Percentiles rank a stretch among this genome's conserved stretches.
Conservation (phyloP, 768 basidiomycete species). For the Strobilomyces dryophilus region DNA sequence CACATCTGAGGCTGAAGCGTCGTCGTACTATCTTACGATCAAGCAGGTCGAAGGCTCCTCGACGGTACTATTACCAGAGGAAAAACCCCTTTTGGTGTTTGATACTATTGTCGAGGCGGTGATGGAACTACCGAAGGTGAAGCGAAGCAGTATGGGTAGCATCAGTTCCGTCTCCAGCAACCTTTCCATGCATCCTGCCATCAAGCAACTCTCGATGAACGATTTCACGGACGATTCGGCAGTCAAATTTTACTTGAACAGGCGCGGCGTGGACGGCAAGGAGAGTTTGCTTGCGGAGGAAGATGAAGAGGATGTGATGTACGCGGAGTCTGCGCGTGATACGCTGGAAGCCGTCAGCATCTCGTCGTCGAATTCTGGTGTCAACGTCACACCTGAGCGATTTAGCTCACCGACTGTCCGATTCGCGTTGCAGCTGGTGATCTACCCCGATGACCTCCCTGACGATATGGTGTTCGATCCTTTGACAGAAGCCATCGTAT, state of each 20-base stretch:
- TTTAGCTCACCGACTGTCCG: slow-evolving; percentile 80
- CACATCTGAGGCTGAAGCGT: slow-evolving; percentile 48
- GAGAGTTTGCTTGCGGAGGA: slow-evolving; percentile 45
- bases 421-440: slow-evolving; percentile 83
- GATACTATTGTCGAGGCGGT: slow-evolving; percentile 80
- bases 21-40: slow-evolving; percentile 83
- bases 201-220: slow-evolving; percentile 91
- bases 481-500: slow-evolving; percentile 89
- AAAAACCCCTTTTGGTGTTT: slow-evolving; percentile 87
- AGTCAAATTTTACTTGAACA: slow-evolving; percentile 94
- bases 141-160: slow-evolving; percentile 88
- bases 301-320: slow-evolving; percentile 38
- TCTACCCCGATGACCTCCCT: slow-evolving; percentile 88
- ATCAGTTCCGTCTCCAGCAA: slow-evolving; percentile 93
- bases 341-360: slow-evolving; percentile 24
- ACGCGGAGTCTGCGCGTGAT: slow-evolving; percentile 34
- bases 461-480: slow-evolving; percentile 96
- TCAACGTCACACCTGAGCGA: slow-evolving; percentile 59
- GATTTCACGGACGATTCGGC: slow-evolving; percentile 97
- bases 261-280: slow-evolving; percentile 43
- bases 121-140: slow-evolving; percentile 81
- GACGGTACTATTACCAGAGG: slow-evolving; percentile 63
- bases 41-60: slow-evolving; percentile 90
- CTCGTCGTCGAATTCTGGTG: slow-evolving; percentile 21
- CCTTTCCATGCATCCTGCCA: slow-evolving; percentile 92